Conservation (phyloP, 345 rosid species). For the Euphorbia tirucalli region DNA sequence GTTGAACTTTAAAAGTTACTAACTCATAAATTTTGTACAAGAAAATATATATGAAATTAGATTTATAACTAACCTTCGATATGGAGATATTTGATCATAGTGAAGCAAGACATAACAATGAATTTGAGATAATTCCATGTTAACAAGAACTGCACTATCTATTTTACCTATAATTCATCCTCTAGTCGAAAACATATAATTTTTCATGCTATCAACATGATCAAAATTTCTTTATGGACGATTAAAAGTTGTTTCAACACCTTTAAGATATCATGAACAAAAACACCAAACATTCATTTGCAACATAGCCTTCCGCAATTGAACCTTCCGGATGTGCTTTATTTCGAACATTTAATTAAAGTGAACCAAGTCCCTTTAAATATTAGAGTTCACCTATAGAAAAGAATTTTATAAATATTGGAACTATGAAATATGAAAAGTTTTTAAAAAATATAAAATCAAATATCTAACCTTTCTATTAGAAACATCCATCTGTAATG, state of each 20-base stretch:
- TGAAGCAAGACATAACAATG: neutral
- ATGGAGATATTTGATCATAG: neutral
- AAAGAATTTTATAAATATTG: no score
- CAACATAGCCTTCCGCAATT: neutral
- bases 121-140: neutral
- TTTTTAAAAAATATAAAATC: no score
- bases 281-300: neutral
- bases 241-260: neutral
- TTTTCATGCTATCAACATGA: neutral
- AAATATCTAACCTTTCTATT: no score
- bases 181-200: neutral
- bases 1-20: no score
- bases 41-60: neutral
- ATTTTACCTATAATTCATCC: neutral
- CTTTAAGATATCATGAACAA: neutral
- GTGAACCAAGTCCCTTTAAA: neutral
- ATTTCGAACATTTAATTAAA: neutral
- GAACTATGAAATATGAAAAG: no score
- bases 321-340: neutral
- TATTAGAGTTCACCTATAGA: no score
- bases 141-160: neutral
- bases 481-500: no score
- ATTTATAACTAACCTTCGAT: neutral
- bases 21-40: no score
- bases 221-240: neutral